Base-by-base conservation (phyloP, 2,329 filamentous ascomycete genomes). In the Arthrocladium fulminans region DNA sequence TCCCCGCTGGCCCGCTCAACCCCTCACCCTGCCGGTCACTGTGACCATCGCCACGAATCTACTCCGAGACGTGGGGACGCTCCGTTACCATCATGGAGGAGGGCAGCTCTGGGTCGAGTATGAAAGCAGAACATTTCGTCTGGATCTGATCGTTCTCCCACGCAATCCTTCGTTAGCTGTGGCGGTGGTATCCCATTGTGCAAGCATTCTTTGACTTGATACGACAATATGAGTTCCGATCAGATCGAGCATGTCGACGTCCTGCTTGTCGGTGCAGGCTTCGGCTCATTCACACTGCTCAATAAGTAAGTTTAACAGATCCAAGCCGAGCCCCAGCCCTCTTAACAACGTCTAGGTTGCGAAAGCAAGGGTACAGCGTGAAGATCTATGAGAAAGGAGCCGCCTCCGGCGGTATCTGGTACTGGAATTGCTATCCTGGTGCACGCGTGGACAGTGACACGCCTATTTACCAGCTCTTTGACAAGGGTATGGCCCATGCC, bases 351-450 rank as follows among this genome's bases (percentile, higher is more conserved):
- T 5, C 76, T 53, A 69, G 70, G 0, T 66, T 77, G 8, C 71
- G 74, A 2, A 69, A 75, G 9, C 64, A 66, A 4, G 76, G 75
- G 1, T 60, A 72, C 22, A 71, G 70, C 8, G 61, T 66, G 1
- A 65, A 69, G 23, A 65, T 79, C 17, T 73, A 72, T 51, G 77
- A 80, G 51, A 72, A 73, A 0, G 76, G 71, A 5, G 77, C 72
- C 0, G 71, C 66, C 5, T 64, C 32, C 23, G 51, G 51, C 15
- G 64, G 64, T 22, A 60, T 65, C 10, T 66, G 64, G 64, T 61
- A 62, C 51, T 64, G 62, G 61, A 63, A 61, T 42, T 54, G 56
- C 32, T 67, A 66, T 54, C 65, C 65, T 1, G 65, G 72, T 3
- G 71, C 71, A 8, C 61, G 72, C n/a, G 71, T 74, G 3, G 72